A percentile compares a stretch with the other conserved stretches of the same genome.
Evolutionary conservation across 73 alveolate genomes (phyloP).

Genomic region (Paramecium caudatum): DNA sequence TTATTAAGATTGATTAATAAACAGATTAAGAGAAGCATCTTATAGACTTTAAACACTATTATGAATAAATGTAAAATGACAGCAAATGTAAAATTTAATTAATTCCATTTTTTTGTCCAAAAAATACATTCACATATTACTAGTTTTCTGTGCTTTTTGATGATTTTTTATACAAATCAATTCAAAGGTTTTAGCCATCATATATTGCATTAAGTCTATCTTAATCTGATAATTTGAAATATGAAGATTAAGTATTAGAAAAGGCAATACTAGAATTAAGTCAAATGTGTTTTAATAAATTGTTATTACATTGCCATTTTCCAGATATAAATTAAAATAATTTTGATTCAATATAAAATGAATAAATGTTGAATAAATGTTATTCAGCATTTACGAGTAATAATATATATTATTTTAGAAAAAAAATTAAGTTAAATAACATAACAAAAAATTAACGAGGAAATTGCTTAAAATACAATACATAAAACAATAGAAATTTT

Average conservation of each 20-base stretch:
- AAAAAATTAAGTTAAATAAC: too few relatives aligned
- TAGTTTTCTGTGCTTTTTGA: not conserved
- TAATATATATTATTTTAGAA: not conserved
- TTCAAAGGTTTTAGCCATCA: not conserved
- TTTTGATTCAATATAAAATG: not conserved
- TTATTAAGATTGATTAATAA: not conserved
- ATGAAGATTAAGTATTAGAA: not conserved
- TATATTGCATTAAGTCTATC: conserved; percentile 29
- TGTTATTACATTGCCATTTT: not conserved
- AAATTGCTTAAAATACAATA: too few relatives aligned
- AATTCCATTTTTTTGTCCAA: not conserved
- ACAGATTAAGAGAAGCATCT: not conserved
- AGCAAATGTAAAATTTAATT: not conserved
- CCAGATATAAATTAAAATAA: not conserved
- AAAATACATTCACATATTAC: not conserved
- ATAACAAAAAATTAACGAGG: too few relatives aligned
- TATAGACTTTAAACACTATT: not conserved
- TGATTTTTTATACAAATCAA: not conserved
- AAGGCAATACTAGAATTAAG: not conserved
- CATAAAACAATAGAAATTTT: too few relatives aligned
- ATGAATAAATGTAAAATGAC: not conserved
- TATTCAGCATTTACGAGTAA: not conserved
- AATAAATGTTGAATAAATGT: not conserved
- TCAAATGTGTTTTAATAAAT: not conserved
- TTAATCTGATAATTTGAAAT: not conserved